Conservation (phyloP, 2,329 filamentous ascomycete species). For the Furcasterigmium sp. region DNA sequence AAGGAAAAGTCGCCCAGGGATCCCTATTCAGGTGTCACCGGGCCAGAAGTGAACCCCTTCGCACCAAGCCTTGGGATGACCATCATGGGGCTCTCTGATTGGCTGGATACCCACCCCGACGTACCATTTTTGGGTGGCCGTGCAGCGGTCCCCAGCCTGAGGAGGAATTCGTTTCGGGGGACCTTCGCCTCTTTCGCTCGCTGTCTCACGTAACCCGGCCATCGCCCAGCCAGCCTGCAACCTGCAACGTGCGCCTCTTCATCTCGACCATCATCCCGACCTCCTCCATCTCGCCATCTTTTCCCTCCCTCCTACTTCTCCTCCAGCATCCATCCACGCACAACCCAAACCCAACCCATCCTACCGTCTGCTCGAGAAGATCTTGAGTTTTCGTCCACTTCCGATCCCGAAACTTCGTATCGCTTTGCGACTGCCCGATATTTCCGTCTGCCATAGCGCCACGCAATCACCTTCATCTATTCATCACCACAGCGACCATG, state of each 20-base stretch:
- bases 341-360: neutral
- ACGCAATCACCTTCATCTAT: neutral
- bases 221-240: too few species aligned
- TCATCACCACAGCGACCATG: conserved; percentile 33
- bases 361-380: too few species aligned
- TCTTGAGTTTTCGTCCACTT: too few species aligned
- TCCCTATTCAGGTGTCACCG: neutral
- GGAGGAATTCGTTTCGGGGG: neutral
- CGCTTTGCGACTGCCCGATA: neutral
- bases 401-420: neutral
- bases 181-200: too few species aligned
- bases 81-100: neutral
- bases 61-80: neutral
- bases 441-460: neutral
- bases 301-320: neutral
- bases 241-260: conserved; percentile 1
- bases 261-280: too few species aligned
- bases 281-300: neutral
- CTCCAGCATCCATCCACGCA: neutral
- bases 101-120: neutral
- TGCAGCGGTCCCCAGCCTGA: neutral
- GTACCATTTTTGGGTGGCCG: neutral
- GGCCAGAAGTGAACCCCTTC: neutral
- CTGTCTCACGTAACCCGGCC: too few species aligned
- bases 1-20: neutral